Base-by-base conservation (phyloP, 2,329 filamentous ascomycete genomes). In the Cladobotryum mycophilum region DNA sequence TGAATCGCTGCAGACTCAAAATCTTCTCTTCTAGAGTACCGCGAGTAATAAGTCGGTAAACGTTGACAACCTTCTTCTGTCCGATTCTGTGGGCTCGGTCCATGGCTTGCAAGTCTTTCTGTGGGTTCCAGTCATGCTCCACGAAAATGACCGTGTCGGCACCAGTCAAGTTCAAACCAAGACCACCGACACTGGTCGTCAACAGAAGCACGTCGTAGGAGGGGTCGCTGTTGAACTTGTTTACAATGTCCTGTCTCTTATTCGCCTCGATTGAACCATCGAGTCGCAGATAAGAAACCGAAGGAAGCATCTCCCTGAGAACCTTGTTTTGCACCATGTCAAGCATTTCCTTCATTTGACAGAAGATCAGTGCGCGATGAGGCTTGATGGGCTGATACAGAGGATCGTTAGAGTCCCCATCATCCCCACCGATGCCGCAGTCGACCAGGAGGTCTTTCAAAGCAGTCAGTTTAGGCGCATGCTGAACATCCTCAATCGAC, bases 321-420 rank as follows among this genome's bases (percentile, higher is more conserved):
- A 99, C 93, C 52, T 92, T 91, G 61, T 87, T 89, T 65, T 97
- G 91, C 2, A 99, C 95, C 82, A 99, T 97, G 68, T 99, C 93
- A 20, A 99, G 79, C 95, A 99, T 99, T 68, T 99, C 93, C 71
- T 99, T 99, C 89, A 99, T 96, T 67, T 99, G 93, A 63, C 93
- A 99, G 76, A 99, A 99, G 58, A 99, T 87, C 25, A 99, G 81
- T 1, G 93, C 95, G 41, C 93, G 88, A 66, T 99, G 93, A 30
- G 92, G 93, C 55, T 93, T 96, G 66, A 99, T 95, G 38, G 91
- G 95, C 67, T 89, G 79, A 61, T 83, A 83, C 14, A 83, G 71
- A 2, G 80, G 79, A 53, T 83, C 80, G 47, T 74, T 80, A 1
- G 72, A 69, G 47, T 81, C 79, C n/a, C 72, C 72, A 14, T 81